phyloP scores from a whole-genome alignment of 805 yeast species.

The Pichia cephalocereana region DNA sequence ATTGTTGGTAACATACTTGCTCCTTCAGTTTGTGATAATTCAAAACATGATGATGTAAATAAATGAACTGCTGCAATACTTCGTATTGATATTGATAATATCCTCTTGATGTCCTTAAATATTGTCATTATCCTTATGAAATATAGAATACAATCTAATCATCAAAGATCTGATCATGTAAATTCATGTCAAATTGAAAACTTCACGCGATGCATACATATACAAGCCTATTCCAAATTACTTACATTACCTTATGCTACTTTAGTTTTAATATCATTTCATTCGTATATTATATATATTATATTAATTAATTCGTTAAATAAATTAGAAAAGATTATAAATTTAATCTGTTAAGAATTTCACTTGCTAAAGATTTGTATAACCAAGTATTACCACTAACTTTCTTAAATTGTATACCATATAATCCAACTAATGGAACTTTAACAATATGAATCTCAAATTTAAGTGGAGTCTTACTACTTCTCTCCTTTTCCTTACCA shows the following conservation, averaged over 20 bases:
- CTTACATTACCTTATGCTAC: no score
- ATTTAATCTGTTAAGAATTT: conserved; percentile 64
- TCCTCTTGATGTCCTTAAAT: conserved; percentile 9
- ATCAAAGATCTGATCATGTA: no score
- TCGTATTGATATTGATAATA: conserved; percentile 35
- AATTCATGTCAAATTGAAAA: no score
- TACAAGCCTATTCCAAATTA: no score
- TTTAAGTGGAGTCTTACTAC: conserved; percentile 53
- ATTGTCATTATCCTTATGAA: neutral
- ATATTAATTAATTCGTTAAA: neutral
- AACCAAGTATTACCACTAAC: conserved; percentile 92
- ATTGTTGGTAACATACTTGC: conserved; percentile 95
- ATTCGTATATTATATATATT: no score
- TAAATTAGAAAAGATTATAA: conserved; percentile 28
- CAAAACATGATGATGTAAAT: conserved; percentile 17
- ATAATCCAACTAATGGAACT: conserved; percentile 81
- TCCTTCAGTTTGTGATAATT: conserved; percentile 60
- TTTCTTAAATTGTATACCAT: conserved; percentile 93
- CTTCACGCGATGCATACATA: no score
- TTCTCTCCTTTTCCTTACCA: conserved; percentile 1
- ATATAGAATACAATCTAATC: no score
- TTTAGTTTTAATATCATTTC: neutral
- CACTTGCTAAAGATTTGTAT: conserved; percentile 84
- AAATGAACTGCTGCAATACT: conserved; percentile 63
- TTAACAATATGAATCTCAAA: conserved; percentile 90